Percentiles rank a stretch among this genome's conserved stretches.
Evolutionary conservation across 805 yeast species (phyloP).

Genomic region (Sugiyamaella boreocaroliniensis): DNA sequence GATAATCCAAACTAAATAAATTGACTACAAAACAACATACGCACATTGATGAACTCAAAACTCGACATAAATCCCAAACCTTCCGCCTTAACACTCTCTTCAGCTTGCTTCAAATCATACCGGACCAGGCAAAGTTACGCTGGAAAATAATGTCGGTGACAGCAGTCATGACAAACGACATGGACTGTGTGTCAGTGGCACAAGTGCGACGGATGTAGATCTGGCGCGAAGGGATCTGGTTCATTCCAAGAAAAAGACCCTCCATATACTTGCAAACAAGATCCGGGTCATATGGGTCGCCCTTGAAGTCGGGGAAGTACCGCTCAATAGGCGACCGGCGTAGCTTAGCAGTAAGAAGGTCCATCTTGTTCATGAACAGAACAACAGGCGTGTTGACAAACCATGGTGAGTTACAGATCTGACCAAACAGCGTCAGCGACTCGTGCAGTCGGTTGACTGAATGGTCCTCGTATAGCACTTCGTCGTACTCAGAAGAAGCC

Average conservation of each 20-base stretch:
- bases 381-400: slow-evolving; percentile 81
- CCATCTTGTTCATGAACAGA: slow-evolving; percentile 82
- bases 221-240: slow-evolving; percentile 58
- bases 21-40: no score
- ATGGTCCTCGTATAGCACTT: slow-evolving; percentile 82
- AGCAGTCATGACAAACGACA: slow-evolving; percentile 86
- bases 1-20: no score
- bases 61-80: neutral
- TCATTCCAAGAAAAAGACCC: slow-evolving; percentile 53
- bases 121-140: slow-evolving; percentile 71
- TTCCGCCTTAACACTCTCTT: neutral
- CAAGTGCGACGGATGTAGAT: slow-evolving; percentile 89
- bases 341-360: slow-evolving; percentile 68
- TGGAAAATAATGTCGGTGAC: slow-evolving; percentile 88
- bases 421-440: slow-evolving; percentile 74
- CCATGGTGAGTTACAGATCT: slow-evolving; percentile 80
- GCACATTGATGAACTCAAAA: no score
- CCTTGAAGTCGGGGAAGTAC: slow-evolving; percentile 74
- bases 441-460: slow-evolving; percentile 87
- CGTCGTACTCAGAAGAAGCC: slow-evolving; percentile 90
- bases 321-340: slow-evolving; percentile 55
- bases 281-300: slow-evolving; percentile 55
- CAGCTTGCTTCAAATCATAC: slow-evolving; percentile 45
- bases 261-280: slow-evolving; percentile 71
- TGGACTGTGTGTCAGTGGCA: slow-evolving; percentile 86